Base-by-base conservation (phyloP, 257 asterid species). In the Plantago major region DNA sequence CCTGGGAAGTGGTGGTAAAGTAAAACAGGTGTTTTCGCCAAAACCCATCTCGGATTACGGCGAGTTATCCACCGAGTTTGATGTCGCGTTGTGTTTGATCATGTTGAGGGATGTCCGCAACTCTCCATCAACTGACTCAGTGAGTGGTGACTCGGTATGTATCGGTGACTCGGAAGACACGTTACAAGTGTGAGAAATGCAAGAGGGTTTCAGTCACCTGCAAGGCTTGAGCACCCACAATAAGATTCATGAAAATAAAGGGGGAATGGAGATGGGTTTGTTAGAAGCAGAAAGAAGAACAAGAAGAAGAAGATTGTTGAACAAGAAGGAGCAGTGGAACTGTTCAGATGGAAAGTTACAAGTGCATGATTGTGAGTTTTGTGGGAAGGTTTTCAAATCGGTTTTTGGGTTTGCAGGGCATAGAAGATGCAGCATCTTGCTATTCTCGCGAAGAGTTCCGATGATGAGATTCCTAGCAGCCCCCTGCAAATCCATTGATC, bases 61-160 rank as follows among this genome's bases (percentile, higher is more conserved):
- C 40, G 79, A 66, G 64, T 30, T 69, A 38, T 78, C 56, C 46
- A 67, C 60, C 68, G 89, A 80, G 13, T 80, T 82, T 30, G 88
- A 82, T 14, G 83, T 80, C 16, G 95, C 95, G 38, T 14, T 68
- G 76, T 82, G 87, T 46, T 53, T 87, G 68, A 56, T 87, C 57
- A 84, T 80, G 95, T 87, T 93, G 5, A 80, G 71, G 51, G 90
- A 80, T 71, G 79, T 67, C 16, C 71, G 88, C 84, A 70, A 1
- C 26, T 22, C 26, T 22, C 26, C 26, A 2, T 22, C 50, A 50
- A 57, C 19, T 47, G 40, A 33, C 40, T 33, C 40, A 33, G 40
- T 33, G 40, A 33, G 40, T 33, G 3, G 3, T 7, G 40, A 33
- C 40, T 33, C 40, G 40, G 40, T 4, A n/a, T n/a, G n/a, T n/a